These are phyloP conservation scores for Naganishia liquefaciens DNA, from an alignment of 1,284 basidiomycete species.

Conservation along the genomic window DNA sequence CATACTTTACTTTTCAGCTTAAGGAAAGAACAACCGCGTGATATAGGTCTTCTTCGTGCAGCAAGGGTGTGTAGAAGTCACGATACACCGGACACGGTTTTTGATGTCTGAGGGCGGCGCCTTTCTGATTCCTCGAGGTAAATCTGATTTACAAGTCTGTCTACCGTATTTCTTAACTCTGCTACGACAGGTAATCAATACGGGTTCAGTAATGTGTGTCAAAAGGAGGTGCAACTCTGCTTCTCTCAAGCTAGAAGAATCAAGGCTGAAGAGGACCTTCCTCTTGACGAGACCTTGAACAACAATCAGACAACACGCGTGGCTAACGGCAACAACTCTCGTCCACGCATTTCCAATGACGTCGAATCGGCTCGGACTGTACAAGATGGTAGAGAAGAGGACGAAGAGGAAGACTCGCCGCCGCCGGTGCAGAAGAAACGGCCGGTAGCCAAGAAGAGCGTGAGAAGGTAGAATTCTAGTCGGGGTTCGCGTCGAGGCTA, in stretches of 20 bases:
- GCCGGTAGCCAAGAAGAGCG: constrained; percentile 15
- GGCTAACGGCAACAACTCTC: constrained; percentile 13
- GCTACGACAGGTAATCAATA: constrained; percentile 75
- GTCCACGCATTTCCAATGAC: constrained; percentile 24
- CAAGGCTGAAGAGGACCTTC: constrained; percentile 50
- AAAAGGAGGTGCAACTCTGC: constrained; percentile 78
- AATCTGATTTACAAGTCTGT: constrained; percentile 40
- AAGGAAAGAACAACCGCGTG: too few species aligned
- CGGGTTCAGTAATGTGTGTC: constrained; percentile 80
- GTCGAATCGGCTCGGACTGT: constrained; percentile 7
- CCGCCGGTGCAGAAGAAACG: constrained; percentile 23
- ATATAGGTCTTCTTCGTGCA: constrained; percentile 81
- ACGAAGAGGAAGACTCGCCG: constrained; percentile 31
- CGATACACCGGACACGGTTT: constrained; percentile 75
- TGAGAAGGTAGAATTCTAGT: not conserved
- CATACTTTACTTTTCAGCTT: too few species aligned
- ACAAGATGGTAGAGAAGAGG: constrained; percentile 31
- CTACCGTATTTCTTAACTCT: not conserved
- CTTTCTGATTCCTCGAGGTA: constrained; percentile 88
- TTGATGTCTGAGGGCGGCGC: constrained; percentile 77
- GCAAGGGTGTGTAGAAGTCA: constrained; percentile 82
- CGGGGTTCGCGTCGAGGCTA: not conserved
- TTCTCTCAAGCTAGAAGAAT: constrained; percentile 90
- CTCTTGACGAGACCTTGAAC: constrained; percentile 34
- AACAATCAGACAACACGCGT: constrained; percentile 28